phyloP scores from a whole-genome alignment of 768 basidiomycete genomes.

The Leccinum barrowsii region DNA sequence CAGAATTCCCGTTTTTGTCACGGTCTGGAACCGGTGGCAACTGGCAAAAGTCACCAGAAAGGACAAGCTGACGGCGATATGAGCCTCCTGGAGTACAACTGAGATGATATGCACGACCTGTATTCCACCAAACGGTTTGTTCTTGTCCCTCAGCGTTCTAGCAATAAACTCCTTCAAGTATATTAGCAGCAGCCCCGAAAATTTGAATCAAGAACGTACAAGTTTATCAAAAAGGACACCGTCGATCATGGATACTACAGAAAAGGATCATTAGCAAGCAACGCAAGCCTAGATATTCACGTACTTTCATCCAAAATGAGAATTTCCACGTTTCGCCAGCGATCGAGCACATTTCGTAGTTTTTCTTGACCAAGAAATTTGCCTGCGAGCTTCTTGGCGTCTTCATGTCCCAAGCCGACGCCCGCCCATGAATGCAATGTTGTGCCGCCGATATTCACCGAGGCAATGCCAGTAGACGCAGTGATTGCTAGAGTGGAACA shows the following conservation, averaged over 20 bases:
- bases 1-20: conserved; percentile 44
- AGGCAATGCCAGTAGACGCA: conserved; percentile 76
- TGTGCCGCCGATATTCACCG: conserved; percentile 76
- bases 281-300: conserved; percentile 16
- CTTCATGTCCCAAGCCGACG: conserved; percentile 67
- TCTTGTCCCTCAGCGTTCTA: conserved; percentile 47
- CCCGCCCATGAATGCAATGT: conserved; percentile 86
- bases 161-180: conserved; percentile 57
- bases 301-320: conserved; percentile 86
- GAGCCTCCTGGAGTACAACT: not conserved
- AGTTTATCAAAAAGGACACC: conserved; percentile 79
- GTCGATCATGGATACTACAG: conserved; percentile 85
- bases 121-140: conserved; percentile 78
- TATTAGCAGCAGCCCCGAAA: conserved; percentile 33
- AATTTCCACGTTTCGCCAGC: conserved; percentile 62
- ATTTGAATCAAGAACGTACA: conserved; percentile 35
- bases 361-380: conserved; percentile 48
- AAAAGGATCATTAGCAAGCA: not conserved
- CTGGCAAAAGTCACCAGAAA: conserved; percentile 91
- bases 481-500: conserved; percentile 59
- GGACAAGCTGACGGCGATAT: conserved; percentile 51
- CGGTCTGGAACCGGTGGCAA: conserved; percentile 73
- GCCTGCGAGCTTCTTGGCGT: conserved; percentile 45
- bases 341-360: conserved; percentile 38
- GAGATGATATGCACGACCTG: conserved; percentile 48